These are phyloP conservation scores for Kregervanrija fluxuum DNA, from an alignment of 805 yeast genomes.

Conservation along the genomic window DNA sequence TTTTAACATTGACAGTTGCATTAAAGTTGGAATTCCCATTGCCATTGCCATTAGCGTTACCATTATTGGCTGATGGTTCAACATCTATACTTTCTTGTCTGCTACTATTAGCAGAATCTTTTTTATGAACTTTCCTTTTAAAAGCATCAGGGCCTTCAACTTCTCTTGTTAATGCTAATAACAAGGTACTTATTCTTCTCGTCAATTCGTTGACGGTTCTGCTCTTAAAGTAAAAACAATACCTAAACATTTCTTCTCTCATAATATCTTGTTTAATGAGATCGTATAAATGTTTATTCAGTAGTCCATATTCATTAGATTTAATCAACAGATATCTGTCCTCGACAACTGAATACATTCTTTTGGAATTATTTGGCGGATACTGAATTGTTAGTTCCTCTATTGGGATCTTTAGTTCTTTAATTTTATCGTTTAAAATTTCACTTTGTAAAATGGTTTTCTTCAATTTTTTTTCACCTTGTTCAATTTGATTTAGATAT, in stretches of 20 bases:
- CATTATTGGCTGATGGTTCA: not conserved
- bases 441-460: conserved; percentile 48
- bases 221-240: conserved; percentile 68
- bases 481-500: conserved; percentile 62
- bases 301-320: conserved; percentile 59
- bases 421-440: conserved; percentile 46
- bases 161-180: conserved; percentile 65
- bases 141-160: conserved; percentile 52
- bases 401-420: conserved; percentile 49
- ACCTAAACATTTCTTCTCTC: conserved; percentile 52
- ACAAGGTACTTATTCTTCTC: conserved; percentile 59
- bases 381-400: conserved; percentile 59
- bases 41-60: too few relatives aligned
- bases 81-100: conserved; percentile 28
- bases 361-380: conserved; percentile 78
- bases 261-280: conserved; percentile 58
- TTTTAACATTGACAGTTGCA: too few relatives aligned
- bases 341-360: conserved; percentile 62
- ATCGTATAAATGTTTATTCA: conserved; percentile 52
- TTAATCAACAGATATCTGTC: conserved; percentile 59
- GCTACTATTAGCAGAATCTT: conserved; percentile 12
- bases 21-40: too few relatives aligned
- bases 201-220: conserved; percentile 67
- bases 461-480: conserved; percentile 62
- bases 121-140: conserved; percentile 33